Evolutionary conservation across 1,284 basidiomycete species (phyloP), one percentile per base, ranked within the genome.

Genomic region (Earliella scabrosa): DNA sequence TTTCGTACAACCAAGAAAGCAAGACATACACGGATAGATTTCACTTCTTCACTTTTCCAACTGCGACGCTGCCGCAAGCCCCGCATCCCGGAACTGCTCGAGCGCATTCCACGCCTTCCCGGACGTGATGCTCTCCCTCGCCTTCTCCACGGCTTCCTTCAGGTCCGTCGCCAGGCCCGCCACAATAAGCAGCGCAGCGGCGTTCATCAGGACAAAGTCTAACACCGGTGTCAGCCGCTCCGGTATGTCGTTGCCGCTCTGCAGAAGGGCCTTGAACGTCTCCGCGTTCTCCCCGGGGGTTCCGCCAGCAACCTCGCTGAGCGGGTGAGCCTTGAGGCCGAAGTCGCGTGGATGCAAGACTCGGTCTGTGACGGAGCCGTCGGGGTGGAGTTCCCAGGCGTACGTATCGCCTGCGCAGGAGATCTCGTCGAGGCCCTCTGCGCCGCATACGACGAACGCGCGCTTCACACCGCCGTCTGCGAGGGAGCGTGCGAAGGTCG

Each of bases 371-470:
- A 90, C 80, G 29, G 69, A 56, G 20, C 84, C 86, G 53, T 86
- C 76, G 11, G 49, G 44, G 26, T 71, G 71, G 32, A 91, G 74
- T 64, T 86, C 82, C 82, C 83, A 87, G 14, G 85, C 90, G 75
- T 86, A 83, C 10, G 95, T 97, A n/a, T 89, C 84, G 0, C 97
- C 97, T 4, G 88, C 94, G 68, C 92, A 93, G 68, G 90, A 93
- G 68, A 99, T 94, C 78, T 99, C 97, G 72, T 98, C 97, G 40
- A 99, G 80, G 1, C 86, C 86, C 71, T 99, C 97, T 45, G 84
- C 85, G 1, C 97, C 97, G 66, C 96, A 98, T 0, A 98, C 97
- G 34, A 99, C 95, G 64, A 97, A 78, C 6, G 95, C 96, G 24
- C 90, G 84, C 65, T 88, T 76, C 11, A 95, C 90, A 16, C 90